A percentile compares a stretch with the other conserved stretches of the same genome.
phyloP scores from a whole-genome alignment of 2,329 filamentous ascomycete species.

The Escovopsis sp. region DNA sequence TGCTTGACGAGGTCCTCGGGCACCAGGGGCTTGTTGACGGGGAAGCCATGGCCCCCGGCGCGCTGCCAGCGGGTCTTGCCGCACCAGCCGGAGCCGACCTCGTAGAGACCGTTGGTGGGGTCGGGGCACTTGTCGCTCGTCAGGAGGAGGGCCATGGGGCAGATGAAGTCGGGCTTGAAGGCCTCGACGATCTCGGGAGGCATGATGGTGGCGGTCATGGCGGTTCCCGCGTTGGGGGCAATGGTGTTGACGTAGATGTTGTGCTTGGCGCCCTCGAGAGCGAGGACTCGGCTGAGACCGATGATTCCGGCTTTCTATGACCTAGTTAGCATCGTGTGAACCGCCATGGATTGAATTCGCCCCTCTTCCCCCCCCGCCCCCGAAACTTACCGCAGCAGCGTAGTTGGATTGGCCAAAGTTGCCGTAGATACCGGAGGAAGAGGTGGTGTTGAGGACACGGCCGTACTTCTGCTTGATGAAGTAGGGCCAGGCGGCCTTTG shows the following conservation, averaged over 20 bases:
- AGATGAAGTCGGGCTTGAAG: conserved; percentile 98
- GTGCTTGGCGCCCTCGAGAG: conserved; percentile 87
- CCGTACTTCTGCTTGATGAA: conserved; percentile 99
- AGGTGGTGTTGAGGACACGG: conserved; percentile 91
- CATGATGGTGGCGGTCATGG: conserved; percentile 87
- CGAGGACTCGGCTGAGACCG: conserved; percentile 84
- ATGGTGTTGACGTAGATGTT: conserved; percentile 98
- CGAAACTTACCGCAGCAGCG: conserved; percentile 57
- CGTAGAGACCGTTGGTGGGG: conserved; percentile 76
- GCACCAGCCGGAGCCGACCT: conserved; percentile 90
- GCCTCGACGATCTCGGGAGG: conserved; percentile 96
- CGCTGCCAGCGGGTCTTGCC: conserved; percentile 92
- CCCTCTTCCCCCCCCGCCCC: too few relatives aligned
- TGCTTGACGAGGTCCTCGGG: conserved; percentile 69
- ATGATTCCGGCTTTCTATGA: conserved; percentile 75
- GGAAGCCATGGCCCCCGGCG: conserved; percentile 79
- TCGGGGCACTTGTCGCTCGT: conserved; percentile 74
- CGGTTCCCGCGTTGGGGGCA: conserved; percentile 89
- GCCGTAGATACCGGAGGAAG: conserved; percentile 93
- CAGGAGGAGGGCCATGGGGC: conserved; percentile 78
- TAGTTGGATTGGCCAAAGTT: conserved; percentile 99
- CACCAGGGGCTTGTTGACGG: conserved; percentile 65
- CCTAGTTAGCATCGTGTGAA: background rate
- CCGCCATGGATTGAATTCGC: too few relatives aligned
- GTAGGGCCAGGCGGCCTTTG: conserved; percentile 94